Conservation (phyloP, 345 rosid species). For the Reutealis trisperma region DNA sequence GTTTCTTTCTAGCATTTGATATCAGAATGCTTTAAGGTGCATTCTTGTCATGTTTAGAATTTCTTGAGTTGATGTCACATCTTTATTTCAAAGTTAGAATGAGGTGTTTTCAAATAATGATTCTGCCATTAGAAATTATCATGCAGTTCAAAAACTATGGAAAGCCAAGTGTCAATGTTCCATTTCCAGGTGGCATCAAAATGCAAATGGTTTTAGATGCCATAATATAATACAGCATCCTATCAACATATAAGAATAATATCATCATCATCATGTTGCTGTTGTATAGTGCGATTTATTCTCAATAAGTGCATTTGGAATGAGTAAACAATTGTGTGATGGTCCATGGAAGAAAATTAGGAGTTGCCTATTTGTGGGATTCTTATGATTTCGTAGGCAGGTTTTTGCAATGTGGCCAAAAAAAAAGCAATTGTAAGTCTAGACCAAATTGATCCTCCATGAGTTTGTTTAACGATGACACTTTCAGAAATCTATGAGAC, state of each 20-base stretch:
- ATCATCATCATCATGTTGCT: background rate
- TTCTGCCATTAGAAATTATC: background rate
- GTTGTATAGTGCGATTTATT: background rate
- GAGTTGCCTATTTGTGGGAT: too few species aligned
- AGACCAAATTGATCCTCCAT: too few species aligned
- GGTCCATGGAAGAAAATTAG: background rate
- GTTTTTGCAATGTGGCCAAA: background rate
- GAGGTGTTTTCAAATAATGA: background rate
- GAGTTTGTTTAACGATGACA: too few species aligned
- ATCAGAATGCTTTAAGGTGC: background rate
- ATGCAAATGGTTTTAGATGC: background rate
- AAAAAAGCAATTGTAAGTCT: too few species aligned
- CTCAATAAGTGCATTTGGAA: background rate
- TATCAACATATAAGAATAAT: background rate
- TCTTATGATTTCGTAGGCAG: too few species aligned
- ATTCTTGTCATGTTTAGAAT: background rate
- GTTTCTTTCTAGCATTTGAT: background rate
- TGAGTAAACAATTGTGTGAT: background rate
- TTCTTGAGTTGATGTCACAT: background rate
- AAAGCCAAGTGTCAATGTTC: background rate
- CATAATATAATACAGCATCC: background rate
- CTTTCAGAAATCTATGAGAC: too few species aligned
- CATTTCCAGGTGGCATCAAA: background rate
- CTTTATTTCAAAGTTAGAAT: background rate
- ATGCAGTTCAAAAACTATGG: background rate